Base-by-base conservation (phyloP, 805 yeast species). In the Nakazawaea holstii region DNA sequence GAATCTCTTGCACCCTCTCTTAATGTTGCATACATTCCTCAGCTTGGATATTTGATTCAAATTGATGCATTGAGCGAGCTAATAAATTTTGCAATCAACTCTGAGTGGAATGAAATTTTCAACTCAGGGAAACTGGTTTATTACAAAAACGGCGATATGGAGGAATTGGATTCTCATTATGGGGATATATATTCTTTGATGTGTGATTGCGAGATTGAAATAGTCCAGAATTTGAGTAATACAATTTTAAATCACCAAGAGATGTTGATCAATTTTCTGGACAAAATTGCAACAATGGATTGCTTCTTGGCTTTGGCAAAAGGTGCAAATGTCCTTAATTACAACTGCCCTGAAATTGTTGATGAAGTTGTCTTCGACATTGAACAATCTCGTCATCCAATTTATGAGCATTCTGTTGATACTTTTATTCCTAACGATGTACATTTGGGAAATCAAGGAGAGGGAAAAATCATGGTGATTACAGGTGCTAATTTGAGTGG, bases 401-500 rank as follows among this genome's bases (percentile, higher is more conserved):
- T 78, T 0, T 70, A 70, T 35, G 80, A 74, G 50, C 62, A 67
- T 5, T 41, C 60, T 2, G 66, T 67, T 0, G 56, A 60, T 2
- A 56, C 67, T 24, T 72, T 68, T 50, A 70, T 75, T 13, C 66
- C 78, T 1, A 79, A 78, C 53, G 70, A 69, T 44, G 62, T 71
- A 1, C 24, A 32, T 1, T 44, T 72, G 4, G 29, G 49, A 4
- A 65, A 52, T 33, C 28, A 52, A 13, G 44, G 40, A 49, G 29
- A 61, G 53, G 60, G 62, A 43, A 45, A 61, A 55, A 40, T 65
- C 48, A 44, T 69, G 49, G 43, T 79, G 35, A 49, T 79, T 27
- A 70, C 81, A 17, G 82, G 84, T 29, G 69, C 79, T 0, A 73
- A 74, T 52, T 67, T 66, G 29, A 72, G 78, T 2, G 82, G 84